Percentiles rank a stretch among this genome's conserved stretches.
These are phyloP conservation scores for Phytopythium chamaehyphon DNA, from an alignment of 352 stramenopile species.

Conservation along the genomic window DNA sequence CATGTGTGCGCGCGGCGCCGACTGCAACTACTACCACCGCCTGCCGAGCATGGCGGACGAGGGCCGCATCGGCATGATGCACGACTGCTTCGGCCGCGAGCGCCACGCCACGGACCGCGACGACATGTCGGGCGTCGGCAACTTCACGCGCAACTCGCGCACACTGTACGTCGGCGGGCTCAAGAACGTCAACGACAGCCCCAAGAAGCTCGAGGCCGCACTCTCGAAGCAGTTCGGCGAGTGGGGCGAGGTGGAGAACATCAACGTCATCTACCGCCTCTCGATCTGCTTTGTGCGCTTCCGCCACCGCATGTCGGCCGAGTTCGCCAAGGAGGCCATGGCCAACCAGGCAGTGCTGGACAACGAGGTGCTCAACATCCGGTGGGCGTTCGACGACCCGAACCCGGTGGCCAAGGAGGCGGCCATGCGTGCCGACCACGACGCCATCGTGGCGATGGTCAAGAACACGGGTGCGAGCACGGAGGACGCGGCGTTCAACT, in stretches of 20 bases:
- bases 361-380: slow-evolving; percentile 89
- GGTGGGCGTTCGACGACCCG: slow-evolving; percentile 92
- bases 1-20: slow-evolving; percentile 80
- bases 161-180: slow-evolving; percentile 91
- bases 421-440: slow-evolving; percentile 77
- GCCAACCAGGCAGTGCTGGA: slow-evolving; percentile 83
- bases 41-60: slow-evolving; percentile 77
- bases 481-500: slow-evolving; percentile 66
- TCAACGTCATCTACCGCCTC: slow-evolving; percentile 92
- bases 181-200: slow-evolving; percentile 43
- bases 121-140: slow-evolving; percentile 91
- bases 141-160: slow-evolving; percentile 88
- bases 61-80: slow-evolving; percentile 79
- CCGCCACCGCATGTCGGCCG: slow-evolving; percentile 69
- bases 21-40: slow-evolving; percentile 93
- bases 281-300: slow-evolving; percentile 90
- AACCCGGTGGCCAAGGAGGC: slow-evolving; percentile 92
- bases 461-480: slow-evolving; percentile 60
- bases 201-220: slow-evolving; percentile 52
- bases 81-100: slow-evolving; percentile 91
- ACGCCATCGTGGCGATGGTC: slow-evolving; percentile 87
- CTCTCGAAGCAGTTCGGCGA: slow-evolving; percentile 89
- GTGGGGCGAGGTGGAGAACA: slow-evolving; percentile 92
- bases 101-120: slow-evolving; percentile 89
- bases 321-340: slow-evolving; percentile 90